phyloP scores from a whole-genome alignment of 169 alveolate genomes.

The Ichthyophthirius multifiliis region DNA sequence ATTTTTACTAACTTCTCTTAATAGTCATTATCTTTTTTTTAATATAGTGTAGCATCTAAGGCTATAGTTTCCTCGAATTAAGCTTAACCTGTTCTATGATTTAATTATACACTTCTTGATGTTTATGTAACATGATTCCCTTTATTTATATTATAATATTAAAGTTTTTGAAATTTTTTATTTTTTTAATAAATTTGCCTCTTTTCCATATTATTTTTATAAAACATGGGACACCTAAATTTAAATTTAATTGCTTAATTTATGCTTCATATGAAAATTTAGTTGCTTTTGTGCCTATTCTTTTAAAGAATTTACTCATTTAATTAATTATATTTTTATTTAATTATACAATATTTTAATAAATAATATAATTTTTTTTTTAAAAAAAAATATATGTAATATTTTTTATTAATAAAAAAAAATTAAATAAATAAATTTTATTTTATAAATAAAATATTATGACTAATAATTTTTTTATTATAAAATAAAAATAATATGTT shows the following conservation, averaged over 20 bases:
- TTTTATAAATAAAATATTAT: too few relatives aligned
- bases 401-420: too few relatives aligned
- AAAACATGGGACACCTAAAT: not conserved
- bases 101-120: not conserved
- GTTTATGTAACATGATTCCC: constrained; percentile 1
- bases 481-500: too few relatives aligned
- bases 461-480: too few relatives aligned
- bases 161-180: not conserved
- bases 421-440: too few relatives aligned
- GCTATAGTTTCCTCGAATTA: not conserved
- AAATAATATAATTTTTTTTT: too few relatives aligned
- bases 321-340: not conserved
- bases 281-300: constrained; percentile 4
- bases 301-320: constrained; percentile 2
- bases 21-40: not conserved
- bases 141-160: not conserved
- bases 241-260: not conserved
- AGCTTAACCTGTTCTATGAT: not conserved
- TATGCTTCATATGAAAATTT: not conserved
- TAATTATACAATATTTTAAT: too few relatives aligned
- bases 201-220: not conserved
- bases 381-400: too few relatives aligned
- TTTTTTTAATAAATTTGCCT: not conserved
- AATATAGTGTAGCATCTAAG: not conserved
- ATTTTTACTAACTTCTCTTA: not conserved